Evolutionary conservation across 495 filamentous ascomycete species (phyloP), one percentile per base, ranked within the genome.

Genomic region (Penicillium crystallinum): DNA sequence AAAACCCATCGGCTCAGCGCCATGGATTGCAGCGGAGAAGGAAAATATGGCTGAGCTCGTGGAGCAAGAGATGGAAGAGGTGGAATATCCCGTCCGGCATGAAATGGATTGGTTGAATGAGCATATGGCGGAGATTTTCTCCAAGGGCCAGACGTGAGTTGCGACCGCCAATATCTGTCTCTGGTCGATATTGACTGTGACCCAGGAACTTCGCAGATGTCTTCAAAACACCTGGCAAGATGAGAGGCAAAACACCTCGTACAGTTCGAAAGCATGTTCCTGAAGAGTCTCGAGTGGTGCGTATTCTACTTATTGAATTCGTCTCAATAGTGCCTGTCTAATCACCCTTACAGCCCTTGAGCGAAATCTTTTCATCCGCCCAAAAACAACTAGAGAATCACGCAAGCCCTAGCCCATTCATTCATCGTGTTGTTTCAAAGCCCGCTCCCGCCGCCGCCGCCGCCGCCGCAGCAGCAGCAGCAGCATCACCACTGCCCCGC

Each of bases 41-140:
- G 74, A 81, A 43, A 82, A 85, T 56, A 71, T 84, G n/a, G 64
- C 72, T 25, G 76, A 82, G 21, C 73, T 88, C 35, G 70, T 84
- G 31, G 74, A 77, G 5, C 79, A 88, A 59, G 93, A 97, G 66
- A 75, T 87, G 43, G 91, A 96, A 55, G 90, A 95, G 66, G 90
- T 96, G 62, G 81, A 88, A 44, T 97, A 87, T 70, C 85, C 89
- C 0, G 90, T 87, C 53, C 83, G 87, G 36, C 91, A 95, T 71
- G 91, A 97, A 61, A 73, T 96, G 63, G 91, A 93, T 58, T 97
- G 91, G 90, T 71, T 97, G 59, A 96, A 96, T 61, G 91, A 97
- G 69, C 91, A 97, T 69, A 96, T 97, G 91, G 82, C 83, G 25
- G 89, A 95, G 56, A 89, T 97, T 52, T 95, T 97, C 65, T 87